Conservation (phyloP, 352 stramenopile genomes). For the Globisporangium rhizosaccharum region DNA sequence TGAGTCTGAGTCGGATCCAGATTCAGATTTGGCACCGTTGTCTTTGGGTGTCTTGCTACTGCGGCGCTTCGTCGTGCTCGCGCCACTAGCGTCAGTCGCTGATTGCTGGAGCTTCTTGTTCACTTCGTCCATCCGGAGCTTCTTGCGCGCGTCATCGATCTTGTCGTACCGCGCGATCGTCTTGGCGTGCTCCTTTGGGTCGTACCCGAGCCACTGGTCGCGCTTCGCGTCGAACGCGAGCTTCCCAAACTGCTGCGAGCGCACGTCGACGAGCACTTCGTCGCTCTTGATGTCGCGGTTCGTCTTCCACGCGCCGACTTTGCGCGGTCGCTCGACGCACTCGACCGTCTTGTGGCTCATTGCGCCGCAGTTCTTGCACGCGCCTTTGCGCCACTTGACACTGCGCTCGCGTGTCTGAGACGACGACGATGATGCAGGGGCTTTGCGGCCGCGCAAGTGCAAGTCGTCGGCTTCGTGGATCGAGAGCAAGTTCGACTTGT, state of each 20-base stretch:
- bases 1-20: slow-evolving; percentile 84
- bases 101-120: slow-evolving; percentile 64
- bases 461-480: slow-evolving; percentile 88
- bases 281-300: slow-evolving; percentile 86
- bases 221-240: slow-evolving; percentile 97
- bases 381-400: slow-evolving; percentile 83
- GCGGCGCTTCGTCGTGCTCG: slow-evolving; percentile 17
- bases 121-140: slow-evolving; percentile 71
- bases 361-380: slow-evolving; percentile 94
- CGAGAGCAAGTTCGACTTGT: slow-evolving; percentile 87
- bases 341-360: slow-evolving; percentile 91
- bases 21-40: slow-evolving; percentile 15
- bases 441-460: slow-evolving; percentile 44
- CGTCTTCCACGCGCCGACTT: slow-evolving; percentile 90
- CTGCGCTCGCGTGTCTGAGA: slow-evolving; percentile 7
- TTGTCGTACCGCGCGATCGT: slow-evolving; percentile 81
- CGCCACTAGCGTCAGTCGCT: slow-evolving; percentile 11
- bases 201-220: slow-evolving; percentile 96
- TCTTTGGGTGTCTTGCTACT: slow-evolving; percentile 23
- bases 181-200: slow-evolving; percentile 71
- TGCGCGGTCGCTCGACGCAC: slow-evolving; percentile 91
- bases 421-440: background rate
- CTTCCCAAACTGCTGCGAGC: slow-evolving; percentile 88
- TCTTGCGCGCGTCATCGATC: slow-evolving; percentile 74
- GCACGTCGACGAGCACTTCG: slow-evolving; percentile 81